phyloP scores from a whole-genome alignment of 495 filamentous ascomycete species.

The Aspergillus heteromorphus region DNA sequence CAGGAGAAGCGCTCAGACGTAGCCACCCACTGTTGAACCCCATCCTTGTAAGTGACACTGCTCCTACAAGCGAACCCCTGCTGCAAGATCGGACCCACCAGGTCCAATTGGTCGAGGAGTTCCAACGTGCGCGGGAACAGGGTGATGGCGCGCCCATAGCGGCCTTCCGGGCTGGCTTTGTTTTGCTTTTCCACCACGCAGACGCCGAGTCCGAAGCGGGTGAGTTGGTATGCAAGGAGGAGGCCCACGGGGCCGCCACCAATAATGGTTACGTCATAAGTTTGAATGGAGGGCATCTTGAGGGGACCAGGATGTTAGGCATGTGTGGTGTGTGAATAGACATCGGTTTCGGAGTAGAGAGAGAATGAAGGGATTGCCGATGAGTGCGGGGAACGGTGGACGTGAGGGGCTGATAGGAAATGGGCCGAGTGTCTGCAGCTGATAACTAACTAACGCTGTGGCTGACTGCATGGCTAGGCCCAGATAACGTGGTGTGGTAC shows the following conservation, averaged over 20 bases:
- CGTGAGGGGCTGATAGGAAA: neutral
- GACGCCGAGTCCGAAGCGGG: conserved; percentile 17
- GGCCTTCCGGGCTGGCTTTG: conserved; percentile 29
- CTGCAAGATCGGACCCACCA: conserved; percentile 41
- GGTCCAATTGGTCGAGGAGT: conserved; percentile 43
- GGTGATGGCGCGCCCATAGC: conserved; percentile 40
- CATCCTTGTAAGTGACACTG: conserved; percentile 42
- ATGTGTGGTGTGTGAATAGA: neutral
- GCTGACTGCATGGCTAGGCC: neutral
- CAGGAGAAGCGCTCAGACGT: neutral
- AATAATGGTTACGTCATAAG: conserved; percentile 59
- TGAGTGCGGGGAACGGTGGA: neutral
- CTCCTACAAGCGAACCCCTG: conserved; percentile 39
- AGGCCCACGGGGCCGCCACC: conserved; percentile 75
- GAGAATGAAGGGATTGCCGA: neutral
- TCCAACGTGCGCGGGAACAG: conserved; percentile 42
- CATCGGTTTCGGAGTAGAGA: neutral
- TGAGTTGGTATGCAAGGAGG: conserved; percentile 48
- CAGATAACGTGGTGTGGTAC: too few species aligned
- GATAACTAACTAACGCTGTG: neutral
- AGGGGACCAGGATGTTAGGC: neutral
- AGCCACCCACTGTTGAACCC: conserved; percentile 22
- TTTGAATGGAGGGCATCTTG: conserved; percentile 19
- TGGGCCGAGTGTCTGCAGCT: neutral
- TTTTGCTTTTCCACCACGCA: conserved; percentile 33